Evolutionary conservation across 108 stramenopile genomes (phyloP), one percentile per base, ranked within the genome.

Genomic region (Skeletonema costatum): DNA sequence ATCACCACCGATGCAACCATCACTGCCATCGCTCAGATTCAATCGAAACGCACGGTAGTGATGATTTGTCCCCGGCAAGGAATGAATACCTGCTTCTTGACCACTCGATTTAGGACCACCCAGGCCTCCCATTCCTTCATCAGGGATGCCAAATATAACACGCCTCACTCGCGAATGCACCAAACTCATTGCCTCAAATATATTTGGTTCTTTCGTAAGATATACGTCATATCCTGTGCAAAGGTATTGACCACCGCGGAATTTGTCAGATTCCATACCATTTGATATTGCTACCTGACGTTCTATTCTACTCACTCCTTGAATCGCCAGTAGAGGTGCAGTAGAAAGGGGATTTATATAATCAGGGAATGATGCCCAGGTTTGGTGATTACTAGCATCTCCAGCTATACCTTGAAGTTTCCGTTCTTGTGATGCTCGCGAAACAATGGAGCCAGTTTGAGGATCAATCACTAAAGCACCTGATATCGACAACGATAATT

Each of bases 51-150:
- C 89, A 41, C 93, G 85, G 77, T 85, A 94, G 29, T 77, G 79
- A 82, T 94, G 93, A 70, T 94, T 94, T 25, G 91, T 94, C 9
- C 89, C 88, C n/a, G 91, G 90, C 53, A 94, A 75, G 61, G 48
- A 67, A 67, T 94, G 90, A 10, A 94, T 82, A 19, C 73, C 75
- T 14, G 51, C 61, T 41, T 35, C 32, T 10, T 41, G 17, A 19
- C 64, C 70, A n/a, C 67, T 36, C 32, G 46, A 41, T 30, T 68
- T 44, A 17, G 50, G 73, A 14, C 84, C 87, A 60, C 82, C 86
- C 14, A 86, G 50, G 31, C 86, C 82, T 53, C 86, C 86, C 67
- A 75, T 70, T 32, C 75, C 61, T 21, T 65, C 66, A 67, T 86
- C 60, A 35, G 60, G 51, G 13, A 80, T 53, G 17, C 78, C 88